Base-by-base conservation (phyloP, 176 grass and related monocot species). In the Bothriochloa decipiens region DNA sequence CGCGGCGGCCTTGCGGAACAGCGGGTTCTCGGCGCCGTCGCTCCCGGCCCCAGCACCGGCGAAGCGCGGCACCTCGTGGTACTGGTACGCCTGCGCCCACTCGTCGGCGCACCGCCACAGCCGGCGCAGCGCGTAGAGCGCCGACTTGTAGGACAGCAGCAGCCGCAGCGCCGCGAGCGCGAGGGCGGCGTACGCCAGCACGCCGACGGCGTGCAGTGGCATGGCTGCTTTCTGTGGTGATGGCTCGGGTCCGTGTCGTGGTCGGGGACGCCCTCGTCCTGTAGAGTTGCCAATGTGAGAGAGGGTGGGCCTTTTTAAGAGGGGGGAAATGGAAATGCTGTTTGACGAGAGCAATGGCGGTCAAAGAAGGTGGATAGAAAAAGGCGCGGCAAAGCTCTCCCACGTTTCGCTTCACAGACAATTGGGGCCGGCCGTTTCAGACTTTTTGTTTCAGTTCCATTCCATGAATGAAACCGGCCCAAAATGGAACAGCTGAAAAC, bases 101-200 rank as follows among this genome's bases (percentile, higher is more conserved):
- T 94, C 92, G 81, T 92, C 95, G 39, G 80, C 36, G 84, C 86
- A 92, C 5, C 84, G 74, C 95, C 95, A 95, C 6, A 87, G 72
- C 1, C 91, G 89, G 0, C 75, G 76, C 23, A 91, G 25, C 1
- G 43, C 73, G 68, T 93, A 83, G 0, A 92, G 5, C 35, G 85
- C 78, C 0, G 93, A 88, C 45, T 87, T 95, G 86, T 82, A 82
- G 0, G 96, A 98, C 3, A 98, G 87, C 14, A 89, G 33, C 43
- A 89, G 52, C 2, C 95, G 88, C 26, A 98, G 75, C 35, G 87
- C 57, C 37, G 79, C 63, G 2, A 91, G 20, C 17, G 76, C 87
- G 7, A 86, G 22, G 22, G 61, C 55, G 27, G 82, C 86, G 88
- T 79, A 88, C 4, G 82, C 50, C 1, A 83, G 12, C 20, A 62